Evolutionary conservation across 192 early-diverging fungal genomes (phyloP).

Genomic region (Dimargaris cristalligena): DNA sequence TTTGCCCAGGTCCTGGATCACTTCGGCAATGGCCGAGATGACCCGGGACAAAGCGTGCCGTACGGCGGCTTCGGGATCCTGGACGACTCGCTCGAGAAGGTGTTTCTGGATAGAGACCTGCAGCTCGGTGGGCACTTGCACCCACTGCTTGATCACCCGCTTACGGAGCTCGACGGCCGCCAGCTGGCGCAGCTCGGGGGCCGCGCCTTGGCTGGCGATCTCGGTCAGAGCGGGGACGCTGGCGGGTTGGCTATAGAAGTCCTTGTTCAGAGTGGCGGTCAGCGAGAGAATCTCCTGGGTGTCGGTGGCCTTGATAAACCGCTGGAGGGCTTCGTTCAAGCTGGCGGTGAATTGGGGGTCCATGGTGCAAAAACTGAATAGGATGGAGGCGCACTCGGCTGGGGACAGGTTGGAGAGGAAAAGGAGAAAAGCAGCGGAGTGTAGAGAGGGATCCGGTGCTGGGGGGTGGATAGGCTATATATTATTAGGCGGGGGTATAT

Average conservation of each 20-base stretch:
- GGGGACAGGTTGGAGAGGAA: no score
- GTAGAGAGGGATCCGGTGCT: no score
- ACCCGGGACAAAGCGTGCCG: conserved; percentile 70
- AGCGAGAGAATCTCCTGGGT: conserved; percentile 38
- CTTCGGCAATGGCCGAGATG: conserved; percentile 73
- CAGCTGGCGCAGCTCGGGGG: conserved; percentile 64
- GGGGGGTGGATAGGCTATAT: no score
- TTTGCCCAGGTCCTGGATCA: conserved; percentile 55
- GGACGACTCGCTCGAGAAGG: conserved; percentile 52
- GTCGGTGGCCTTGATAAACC: conserved; percentile 32
- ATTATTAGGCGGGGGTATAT: no score
- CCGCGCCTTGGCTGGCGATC: conserved; percentile 42
- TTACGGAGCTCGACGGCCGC: conserved; percentile 83
- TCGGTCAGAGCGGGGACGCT: conserved; percentile 73
- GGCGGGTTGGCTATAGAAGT: conserved; percentile 46
- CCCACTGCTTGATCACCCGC: conserved; percentile 60
- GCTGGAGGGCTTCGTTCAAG: conserved; percentile 37
- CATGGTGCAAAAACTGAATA: no score
- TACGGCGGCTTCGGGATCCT: conserved; percentile 52
- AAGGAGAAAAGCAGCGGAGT: no score
- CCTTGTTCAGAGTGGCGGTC: conserved; percentile 54
- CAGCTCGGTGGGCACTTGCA: conserved; percentile 34
- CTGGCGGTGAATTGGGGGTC: conserved; percentile 36
- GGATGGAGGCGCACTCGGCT: no score
- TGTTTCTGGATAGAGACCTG: conserved; percentile 43